phyloP scores from a whole-genome alignment of 2,329 filamentous ascomycete species.

The Scortechinia acanthostroma region DNA sequence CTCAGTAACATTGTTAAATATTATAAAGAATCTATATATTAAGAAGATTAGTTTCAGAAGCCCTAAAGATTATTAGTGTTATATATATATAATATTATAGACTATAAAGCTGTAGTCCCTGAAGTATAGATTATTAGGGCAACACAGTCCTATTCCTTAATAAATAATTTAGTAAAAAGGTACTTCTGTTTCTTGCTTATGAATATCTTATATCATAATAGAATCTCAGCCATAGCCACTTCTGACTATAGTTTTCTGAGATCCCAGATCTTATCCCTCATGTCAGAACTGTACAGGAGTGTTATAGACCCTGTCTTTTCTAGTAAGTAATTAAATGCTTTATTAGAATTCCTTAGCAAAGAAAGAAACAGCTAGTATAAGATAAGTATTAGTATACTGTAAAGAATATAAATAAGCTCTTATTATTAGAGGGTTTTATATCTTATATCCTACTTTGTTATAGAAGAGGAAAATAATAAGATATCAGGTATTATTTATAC shows the following conservation, averaged over 20 bases:
- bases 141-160: constrained; percentile 16
- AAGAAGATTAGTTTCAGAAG: constrained; percentile 6
- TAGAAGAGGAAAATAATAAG: constrained; percentile 6
- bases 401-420: background rate
- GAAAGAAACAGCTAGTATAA: background rate
- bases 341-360: background rate
- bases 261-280: background rate
- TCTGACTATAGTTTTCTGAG: background rate
- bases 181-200: constrained; percentile 10
- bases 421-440: constrained; percentile 4
- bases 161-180: constrained; percentile 18
- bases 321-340: background rate
- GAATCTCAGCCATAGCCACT: constrained; percentile 6
- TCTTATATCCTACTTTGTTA: constrained; percentile 7
- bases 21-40: constrained; percentile 4
- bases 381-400: no score
- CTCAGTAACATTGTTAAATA: constrained; percentile 3
- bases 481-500: constrained; percentile 12
- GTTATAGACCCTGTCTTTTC: background rate
- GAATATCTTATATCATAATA: constrained; percentile 4
- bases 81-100: constrained; percentile 13
- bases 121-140: constrained; percentile 23
- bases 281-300: background rate
- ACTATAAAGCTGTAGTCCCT: constrained; percentile 25
- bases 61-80: constrained; percentile 6